Conservation (phyloP, 495 filamentous ascomycete genomes). For the Lichenothelia convexa region DNA sequence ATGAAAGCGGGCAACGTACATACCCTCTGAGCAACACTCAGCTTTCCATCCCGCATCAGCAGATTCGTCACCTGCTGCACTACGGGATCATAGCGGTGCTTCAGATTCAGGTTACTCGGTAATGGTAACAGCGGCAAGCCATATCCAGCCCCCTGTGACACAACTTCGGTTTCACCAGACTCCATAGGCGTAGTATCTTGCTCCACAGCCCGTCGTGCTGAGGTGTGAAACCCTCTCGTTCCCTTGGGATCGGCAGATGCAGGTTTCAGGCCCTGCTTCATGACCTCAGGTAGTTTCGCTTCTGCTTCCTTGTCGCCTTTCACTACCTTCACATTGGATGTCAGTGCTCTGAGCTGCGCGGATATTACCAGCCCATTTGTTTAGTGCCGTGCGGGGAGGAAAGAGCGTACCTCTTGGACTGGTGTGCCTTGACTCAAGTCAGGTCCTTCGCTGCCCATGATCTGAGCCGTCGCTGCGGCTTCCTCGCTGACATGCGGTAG, state of each 20-base stretch:
- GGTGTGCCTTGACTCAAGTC: slow-evolving; percentile 49
- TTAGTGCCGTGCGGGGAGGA: background rate
- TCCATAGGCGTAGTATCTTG: too few species aligned
- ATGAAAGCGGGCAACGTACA: too few species aligned
- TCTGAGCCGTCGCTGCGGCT: slow-evolving; percentile 35
- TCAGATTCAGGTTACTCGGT: slow-evolving; percentile 40
- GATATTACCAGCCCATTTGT: background rate
- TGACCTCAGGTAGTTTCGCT: slow-evolving; percentile 49
- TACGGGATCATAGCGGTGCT: slow-evolving; percentile 63
- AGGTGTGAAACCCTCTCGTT: slow-evolving; percentile 36
- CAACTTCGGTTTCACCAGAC: background rate
- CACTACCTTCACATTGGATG: slow-evolving; percentile 34
- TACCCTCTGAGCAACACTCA: slow-evolving; percentile 67
- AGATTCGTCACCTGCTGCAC: slow-evolving; percentile 75
- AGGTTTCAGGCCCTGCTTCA: slow-evolving; percentile 36
- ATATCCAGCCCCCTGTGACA: slow-evolving; percentile 46
- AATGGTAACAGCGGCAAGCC: slow-evolving; percentile 47
- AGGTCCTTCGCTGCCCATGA: slow-evolving; percentile 34
- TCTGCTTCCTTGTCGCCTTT: slow-evolving; percentile 40
- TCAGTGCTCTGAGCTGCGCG: background rate
- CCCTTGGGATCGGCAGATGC: slow-evolving; percentile 20
- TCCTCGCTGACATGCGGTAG: slow-evolving; percentile 46
- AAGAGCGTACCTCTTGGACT: slow-evolving; percentile 38
- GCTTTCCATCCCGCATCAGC: slow-evolving; percentile 77
- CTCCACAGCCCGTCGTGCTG: too few species aligned